Base-by-base conservation (phyloP, 176 grass and related monocot species). In the Alloteropsis semialata region DNA sequence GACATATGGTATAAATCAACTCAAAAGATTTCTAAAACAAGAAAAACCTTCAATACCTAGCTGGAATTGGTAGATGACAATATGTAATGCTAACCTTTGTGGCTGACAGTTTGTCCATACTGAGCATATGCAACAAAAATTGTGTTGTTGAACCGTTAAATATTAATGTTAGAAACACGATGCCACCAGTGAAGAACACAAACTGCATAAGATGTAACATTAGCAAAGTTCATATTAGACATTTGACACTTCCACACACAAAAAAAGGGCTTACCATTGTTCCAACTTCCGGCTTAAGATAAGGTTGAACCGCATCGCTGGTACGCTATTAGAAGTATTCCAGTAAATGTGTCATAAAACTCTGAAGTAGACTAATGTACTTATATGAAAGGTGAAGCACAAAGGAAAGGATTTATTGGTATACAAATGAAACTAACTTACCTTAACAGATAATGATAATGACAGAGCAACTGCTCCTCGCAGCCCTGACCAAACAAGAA, bases 141-240 rank as follows among this genome's bases (percentile, higher is more conserved):
- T 98, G 96, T 82, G 91, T 92, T 18, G 90, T 98, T 36, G 96
- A 98, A 72, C 96, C 96, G 81, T 98, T 98, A 36, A 98, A 41
- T 79, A 95, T 91, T 72, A 98, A 71, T 86, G 96, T 95, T 11
- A 98, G 79, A 83, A 98, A 95, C 13, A 94, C 92, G 3, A 93
- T 90, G 46, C 95, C 95, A 84, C 95, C 95, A 78, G 95, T 98
- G 65, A 98, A 98, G 86, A 98, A 98, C 64, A 98, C 84, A 93
- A 98, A 98, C 96, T 98, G 82, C 65, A 93, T 75, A 77, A 78
- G 18, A 51, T 30, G 62, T 45, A 81, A 64, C 2, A 78, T 85
- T 50, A 91, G 84, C 14, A 70, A 77, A 58, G 67, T 51, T 74
- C 38, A 66, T 55, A 82, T 59, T 21, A 56, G 15, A 77, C n/a